phyloP scores from a whole-genome alignment of 2,329 filamentous ascomycete genomes.

The Fusarium vanettenii region DNA sequence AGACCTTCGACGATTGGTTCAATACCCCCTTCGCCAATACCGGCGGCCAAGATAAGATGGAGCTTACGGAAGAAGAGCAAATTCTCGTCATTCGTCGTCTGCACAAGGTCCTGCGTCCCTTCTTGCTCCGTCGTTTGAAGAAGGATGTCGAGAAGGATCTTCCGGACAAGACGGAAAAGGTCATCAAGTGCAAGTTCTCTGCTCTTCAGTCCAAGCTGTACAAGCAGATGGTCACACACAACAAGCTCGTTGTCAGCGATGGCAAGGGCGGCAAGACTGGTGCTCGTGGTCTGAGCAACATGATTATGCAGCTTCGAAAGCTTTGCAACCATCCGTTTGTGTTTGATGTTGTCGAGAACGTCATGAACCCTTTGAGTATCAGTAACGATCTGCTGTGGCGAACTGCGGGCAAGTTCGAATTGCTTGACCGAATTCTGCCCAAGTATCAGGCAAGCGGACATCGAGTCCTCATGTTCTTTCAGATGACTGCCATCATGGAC shows the following conservation, averaged over 20 bases:
- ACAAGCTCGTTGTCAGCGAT: constrained; percentile 93
- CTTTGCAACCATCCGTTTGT: constrained; percentile 99
- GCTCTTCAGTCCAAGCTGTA: constrained; percentile 93
- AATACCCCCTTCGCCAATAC: constrained; percentile 99
- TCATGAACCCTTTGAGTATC: constrained; percentile 90
- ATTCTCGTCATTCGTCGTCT: constrained; percentile 97
- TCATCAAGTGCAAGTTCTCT: constrained; percentile 99
- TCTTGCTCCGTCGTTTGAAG: constrained; percentile 97
- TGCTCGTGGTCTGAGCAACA: constrained; percentile 96
- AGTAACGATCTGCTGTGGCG: constrained; percentile 97
- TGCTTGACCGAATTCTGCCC: constrained; percentile 90
- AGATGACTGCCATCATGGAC: constrained; percentile 99
- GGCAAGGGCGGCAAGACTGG: constrained; percentile 95
- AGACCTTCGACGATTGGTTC: constrained; percentile 99
- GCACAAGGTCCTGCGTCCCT: constrained; percentile 96
- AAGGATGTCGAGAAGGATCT: constrained; percentile 99
- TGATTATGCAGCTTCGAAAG: constrained; percentile 99
- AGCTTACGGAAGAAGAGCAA: constrained; percentile 99
- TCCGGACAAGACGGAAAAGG: constrained; percentile 98
- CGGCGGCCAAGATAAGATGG: constrained; percentile 98
- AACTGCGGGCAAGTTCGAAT: constrained; percentile 95
- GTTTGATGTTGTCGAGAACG: constrained; percentile 96
- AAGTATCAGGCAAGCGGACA: constrained; percentile 94
- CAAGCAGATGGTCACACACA: constrained; percentile 97
- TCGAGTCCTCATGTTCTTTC: constrained; percentile 99